Conservation (phyloP, 2,329 filamentous ascomycete species). For the Claviceps sorghi region DNA sequence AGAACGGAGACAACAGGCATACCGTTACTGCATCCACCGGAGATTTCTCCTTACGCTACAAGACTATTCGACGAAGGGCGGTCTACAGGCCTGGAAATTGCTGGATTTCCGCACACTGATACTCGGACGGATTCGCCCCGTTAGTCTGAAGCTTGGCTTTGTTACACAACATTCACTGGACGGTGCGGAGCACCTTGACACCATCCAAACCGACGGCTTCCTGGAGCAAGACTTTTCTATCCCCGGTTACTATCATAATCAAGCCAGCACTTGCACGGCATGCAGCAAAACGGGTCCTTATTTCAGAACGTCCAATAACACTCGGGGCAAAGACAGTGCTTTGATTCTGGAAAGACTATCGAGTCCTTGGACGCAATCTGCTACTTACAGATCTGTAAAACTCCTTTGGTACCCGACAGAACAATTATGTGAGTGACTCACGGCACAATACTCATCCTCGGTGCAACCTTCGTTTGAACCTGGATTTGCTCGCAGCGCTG, state of each 20-base stretch:
- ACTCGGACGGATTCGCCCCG: not conserved
- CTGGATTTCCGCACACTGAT: not conserved
- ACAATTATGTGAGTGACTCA: not conserved
- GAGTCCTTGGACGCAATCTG: not conserved
- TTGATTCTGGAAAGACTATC: not conserved
- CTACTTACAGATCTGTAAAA: not conserved
- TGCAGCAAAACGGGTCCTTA: slow-evolving; percentile 9
- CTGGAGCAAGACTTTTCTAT: not conserved
- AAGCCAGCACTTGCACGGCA: slow-evolving; percentile 9
- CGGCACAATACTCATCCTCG: not conserved
- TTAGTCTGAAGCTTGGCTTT: not conserved
- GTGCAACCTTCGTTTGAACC: not conserved
- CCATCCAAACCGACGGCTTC: not conserved
- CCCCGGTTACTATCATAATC: not conserved
- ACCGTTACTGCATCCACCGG: not conserved
- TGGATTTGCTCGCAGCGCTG: not conserved
- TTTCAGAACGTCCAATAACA: not conserved
- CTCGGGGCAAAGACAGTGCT: not conserved
- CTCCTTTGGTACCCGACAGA: not conserved
- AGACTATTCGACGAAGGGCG: not conserved
- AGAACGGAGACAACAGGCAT: not conserved
- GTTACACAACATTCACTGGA: slow-evolving; percentile 3
- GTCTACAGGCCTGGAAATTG: not conserved
- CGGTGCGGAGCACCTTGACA: not conserved
- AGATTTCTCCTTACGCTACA: not conserved